Evolutionary conservation across 805 yeast species (phyloP).

Genomic region (Teunomyces lycoperdinae): DNA sequence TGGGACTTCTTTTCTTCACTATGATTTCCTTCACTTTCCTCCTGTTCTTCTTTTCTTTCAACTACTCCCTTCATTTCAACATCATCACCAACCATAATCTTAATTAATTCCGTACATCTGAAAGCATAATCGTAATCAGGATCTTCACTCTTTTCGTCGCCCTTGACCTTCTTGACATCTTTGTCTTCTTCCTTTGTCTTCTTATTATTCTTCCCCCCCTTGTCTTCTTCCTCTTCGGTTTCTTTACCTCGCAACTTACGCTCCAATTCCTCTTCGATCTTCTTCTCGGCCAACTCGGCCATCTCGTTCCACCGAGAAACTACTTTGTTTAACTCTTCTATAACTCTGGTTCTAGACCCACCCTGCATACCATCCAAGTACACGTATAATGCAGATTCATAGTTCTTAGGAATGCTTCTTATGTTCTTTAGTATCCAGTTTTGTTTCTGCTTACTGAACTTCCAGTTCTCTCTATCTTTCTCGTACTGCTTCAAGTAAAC

Average conservation of each 20-base stretch:
- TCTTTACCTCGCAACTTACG: constrained; percentile 20
- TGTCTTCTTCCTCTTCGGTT: constrained; percentile 12
- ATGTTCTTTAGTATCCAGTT: constrained; percentile 77
- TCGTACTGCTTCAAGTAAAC: constrained; percentile 58
- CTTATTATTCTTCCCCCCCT: constrained; percentile 16
- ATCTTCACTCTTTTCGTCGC: constrained; percentile 9
- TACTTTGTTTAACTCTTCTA: constrained; percentile 45
- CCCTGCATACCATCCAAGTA: constrained; percentile 69
- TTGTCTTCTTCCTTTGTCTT: not conserved
- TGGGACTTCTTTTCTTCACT: constrained; percentile 8
- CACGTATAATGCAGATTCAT: constrained; percentile 46
- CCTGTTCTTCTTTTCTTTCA: constrained; percentile 7
- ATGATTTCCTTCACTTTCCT: constrained; percentile 10
- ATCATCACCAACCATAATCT: constrained; percentile 33
- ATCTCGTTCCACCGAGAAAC: constrained; percentile 56
- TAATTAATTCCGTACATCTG: constrained; percentile 38
- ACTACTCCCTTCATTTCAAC: constrained; percentile 29
- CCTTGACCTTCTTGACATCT: constrained; percentile 2
- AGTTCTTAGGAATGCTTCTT: constrained; percentile 48
- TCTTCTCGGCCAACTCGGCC: constrained; percentile 40
- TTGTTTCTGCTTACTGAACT: constrained; percentile 82
- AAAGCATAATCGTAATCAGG: constrained; percentile 39
- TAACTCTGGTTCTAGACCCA: constrained; percentile 58
- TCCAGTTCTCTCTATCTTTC: constrained; percentile 64
- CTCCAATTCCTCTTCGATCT: constrained; percentile 35